These are phyloP conservation scores for Colletotrichum tanaceti DNA, from an alignment of 2,329 filamentous ascomycete species.

Conservation along the genomic window DNA sequence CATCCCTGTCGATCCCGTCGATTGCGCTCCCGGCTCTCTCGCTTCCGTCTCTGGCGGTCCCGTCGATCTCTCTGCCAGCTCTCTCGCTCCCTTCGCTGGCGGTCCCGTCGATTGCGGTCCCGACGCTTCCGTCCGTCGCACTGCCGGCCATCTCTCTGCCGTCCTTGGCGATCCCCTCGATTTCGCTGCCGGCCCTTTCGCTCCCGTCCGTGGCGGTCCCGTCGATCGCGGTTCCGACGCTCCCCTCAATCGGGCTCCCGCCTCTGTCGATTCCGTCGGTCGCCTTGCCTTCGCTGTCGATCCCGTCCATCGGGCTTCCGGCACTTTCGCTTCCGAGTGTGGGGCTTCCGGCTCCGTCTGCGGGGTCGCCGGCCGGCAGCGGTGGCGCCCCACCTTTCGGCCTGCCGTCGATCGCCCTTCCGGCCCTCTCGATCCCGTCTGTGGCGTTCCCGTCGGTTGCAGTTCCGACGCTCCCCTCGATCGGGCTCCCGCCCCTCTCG, in stretches of 20 bases:
- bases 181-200: not conserved
- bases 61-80: not conserved
- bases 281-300: not conserved
- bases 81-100: not conserved
- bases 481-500: too few relatives aligned
- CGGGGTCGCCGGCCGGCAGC: too few relatives aligned
- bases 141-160: not conserved
- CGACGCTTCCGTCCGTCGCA: not conserved
- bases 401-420: too few relatives aligned
- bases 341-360: too few relatives aligned
- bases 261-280: not conserved
- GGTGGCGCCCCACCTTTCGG: too few relatives aligned
- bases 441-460: not conserved
- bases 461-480: too few relatives aligned
- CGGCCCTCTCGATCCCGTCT: not conserved
- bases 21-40: not conserved
- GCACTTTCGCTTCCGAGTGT: too few relatives aligned
- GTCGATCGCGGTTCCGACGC: not conserved
- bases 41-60: not conserved
- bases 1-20: not conserved
- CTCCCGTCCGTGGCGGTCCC: not conserved
- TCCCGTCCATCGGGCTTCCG: too few relatives aligned
- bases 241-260: not conserved
- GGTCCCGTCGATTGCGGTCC: not conserved
- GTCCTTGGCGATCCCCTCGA: not conserved